Percentiles rank a stretch among this genome's conserved stretches.
These are phyloP conservation scores for Heimioporus sp. DNA, from an alignment of 768 basidiomycete species.

Conservation along the genomic window DNA sequence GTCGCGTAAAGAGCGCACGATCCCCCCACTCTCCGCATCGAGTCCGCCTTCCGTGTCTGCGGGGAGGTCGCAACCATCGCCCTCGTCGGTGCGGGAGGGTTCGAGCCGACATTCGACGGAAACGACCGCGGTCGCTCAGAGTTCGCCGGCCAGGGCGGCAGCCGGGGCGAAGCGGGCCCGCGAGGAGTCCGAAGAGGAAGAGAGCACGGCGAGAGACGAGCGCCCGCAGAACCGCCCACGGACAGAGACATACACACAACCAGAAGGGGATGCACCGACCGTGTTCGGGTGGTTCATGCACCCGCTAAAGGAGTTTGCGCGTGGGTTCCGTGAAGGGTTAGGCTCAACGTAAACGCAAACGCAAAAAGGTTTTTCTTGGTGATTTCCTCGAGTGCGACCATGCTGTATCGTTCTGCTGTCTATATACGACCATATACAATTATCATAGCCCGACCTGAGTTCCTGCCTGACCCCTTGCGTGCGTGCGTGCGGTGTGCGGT, in stretches of 20 bases:
- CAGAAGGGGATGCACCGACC: slow-evolving; percentile 45
- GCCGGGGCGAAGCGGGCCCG: slow-evolving; percentile 48
- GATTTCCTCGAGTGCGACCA: no score
- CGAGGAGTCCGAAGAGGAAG: slow-evolving; percentile 38
- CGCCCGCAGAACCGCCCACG: slow-evolving; percentile 53
- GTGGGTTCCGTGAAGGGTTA: slow-evolving; percentile 66
- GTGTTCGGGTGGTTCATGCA: slow-evolving; percentile 58
- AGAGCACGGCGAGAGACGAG: slow-evolving; percentile 35
- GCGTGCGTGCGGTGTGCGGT: slow-evolving; percentile 19
- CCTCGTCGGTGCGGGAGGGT: slow-evolving; percentile 11
- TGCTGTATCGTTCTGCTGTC: background rate
- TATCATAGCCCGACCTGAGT: background rate
- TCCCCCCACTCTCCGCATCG: slow-evolving; percentile 19
- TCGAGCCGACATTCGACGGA: slow-evolving; percentile 35
- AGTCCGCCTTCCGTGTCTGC: slow-evolving; percentile 15
- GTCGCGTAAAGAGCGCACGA: slow-evolving; percentile 12
- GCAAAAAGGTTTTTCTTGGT: no score
- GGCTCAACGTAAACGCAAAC: slow-evolving; percentile 21
- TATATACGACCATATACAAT: background rate
- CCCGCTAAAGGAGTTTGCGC: slow-evolving; percentile 62
- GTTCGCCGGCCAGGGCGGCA: slow-evolving; percentile 11
- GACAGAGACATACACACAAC: slow-evolving; percentile 43
- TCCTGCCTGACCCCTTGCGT: slow-evolving; percentile 17
- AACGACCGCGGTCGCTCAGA: slow-evolving; percentile 36
- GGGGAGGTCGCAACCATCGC: slow-evolving; percentile 11